Evolutionary conservation across 768 basidiomycete genomes (phyloP).

Genomic region (Boletus patriciae): DNA sequence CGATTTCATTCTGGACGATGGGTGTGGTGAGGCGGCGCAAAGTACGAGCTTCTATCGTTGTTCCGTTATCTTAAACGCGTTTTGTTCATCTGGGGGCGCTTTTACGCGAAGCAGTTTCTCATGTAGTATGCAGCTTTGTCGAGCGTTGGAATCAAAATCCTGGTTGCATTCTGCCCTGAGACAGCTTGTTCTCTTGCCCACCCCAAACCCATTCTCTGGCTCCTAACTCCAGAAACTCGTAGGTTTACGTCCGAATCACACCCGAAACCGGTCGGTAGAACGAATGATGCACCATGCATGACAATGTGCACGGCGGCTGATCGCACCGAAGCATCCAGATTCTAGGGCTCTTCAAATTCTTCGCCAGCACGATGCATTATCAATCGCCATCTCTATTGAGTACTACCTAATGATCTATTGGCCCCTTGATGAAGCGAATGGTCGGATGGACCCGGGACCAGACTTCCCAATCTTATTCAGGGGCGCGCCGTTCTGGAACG

Average conservation of each 20-base stretch:
- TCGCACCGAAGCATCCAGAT: neutral
- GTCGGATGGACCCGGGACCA: neutral
- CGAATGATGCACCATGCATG: neutral
- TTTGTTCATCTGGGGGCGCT: neutral
- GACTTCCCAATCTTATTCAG: neutral
- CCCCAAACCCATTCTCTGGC: neutral
- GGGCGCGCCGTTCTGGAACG: neutral
- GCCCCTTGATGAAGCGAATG: neutral
- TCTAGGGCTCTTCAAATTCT: neutral
- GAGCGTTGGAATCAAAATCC: neutral
- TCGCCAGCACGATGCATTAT: neutral
- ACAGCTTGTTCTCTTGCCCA: neutral
- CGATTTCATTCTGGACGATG: neutral
- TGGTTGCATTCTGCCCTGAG: too few relatives aligned
- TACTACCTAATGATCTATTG: too few relatives aligned
- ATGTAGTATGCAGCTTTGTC: neutral
- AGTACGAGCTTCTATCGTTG: constrained; percentile 10
- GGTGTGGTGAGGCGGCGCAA: constrained; percentile 15
- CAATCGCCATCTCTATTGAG: neutral
- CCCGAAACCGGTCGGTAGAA: neutral
- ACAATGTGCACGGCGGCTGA: neutral
- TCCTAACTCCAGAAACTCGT: neutral
- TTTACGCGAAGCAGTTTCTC: neutral
- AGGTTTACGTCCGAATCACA: neutral
- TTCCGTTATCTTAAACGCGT: constrained; percentile 4